A percentile compares a stretch with the other conserved stretches of the same genome.
Conservation (phyloP, 2,329 filamentous ascomycete genomes). For the Verticillium nubilum region DNA sequence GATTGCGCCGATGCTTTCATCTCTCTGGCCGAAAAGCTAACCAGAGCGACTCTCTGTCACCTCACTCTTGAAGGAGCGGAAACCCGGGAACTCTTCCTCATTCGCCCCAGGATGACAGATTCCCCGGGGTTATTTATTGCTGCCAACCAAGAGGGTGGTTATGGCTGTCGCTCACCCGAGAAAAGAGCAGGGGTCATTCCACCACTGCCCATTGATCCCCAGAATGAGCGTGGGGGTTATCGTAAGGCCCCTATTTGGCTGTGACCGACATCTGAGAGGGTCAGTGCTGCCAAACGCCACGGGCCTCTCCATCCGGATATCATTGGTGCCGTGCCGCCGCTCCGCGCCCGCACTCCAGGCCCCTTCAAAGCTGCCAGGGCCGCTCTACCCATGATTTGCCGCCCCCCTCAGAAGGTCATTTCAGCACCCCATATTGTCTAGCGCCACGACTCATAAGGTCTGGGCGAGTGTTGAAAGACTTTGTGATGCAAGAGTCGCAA, state of each 20-base stretch:
- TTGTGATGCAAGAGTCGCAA: no score
- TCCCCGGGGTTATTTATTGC: neutral
- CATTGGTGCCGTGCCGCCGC: neutral
- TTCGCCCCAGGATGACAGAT: neutral
- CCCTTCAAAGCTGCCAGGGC: neutral
- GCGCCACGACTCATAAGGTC: neutral
- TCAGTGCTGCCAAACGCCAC: neutral
- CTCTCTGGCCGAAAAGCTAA: neutral
- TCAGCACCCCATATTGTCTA: no score
- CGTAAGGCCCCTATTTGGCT: neutral
- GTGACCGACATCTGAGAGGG: neutral
- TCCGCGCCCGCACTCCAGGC: neutral
- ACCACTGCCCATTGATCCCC: neutral
- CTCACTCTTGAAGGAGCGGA: slow-evolving; percentile 3
- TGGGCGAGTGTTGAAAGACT: no score
- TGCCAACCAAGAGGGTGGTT: neutral
- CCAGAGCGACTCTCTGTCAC: neutral
- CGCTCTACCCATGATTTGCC: neutral
- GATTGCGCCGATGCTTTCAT: neutral
- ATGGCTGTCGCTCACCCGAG: slow-evolving; percentile 3
- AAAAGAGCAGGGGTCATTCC: neutral
- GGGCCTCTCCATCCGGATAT: neutral
- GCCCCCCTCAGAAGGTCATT: no score
- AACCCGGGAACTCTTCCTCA: slow-evolving; percentile 8
- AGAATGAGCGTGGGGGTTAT: slow-evolving; percentile 1